Conservation (phyloP, 176 grass and related monocot genomes). For the Microstegium vimineum region DNA sequence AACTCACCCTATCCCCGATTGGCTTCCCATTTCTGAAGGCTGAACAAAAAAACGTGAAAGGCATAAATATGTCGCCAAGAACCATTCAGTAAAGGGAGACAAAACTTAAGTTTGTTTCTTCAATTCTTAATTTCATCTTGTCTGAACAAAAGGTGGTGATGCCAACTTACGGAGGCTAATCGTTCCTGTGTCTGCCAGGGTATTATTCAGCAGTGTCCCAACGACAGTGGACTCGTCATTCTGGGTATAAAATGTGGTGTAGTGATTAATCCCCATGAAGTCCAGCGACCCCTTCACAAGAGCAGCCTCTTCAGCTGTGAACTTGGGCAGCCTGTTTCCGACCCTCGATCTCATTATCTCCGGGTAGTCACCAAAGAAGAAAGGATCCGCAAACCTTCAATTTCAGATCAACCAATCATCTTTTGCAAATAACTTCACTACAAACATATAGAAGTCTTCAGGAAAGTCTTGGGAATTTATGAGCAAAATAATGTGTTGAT, state of each 20-base stretch:
- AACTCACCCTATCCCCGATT: conserved; percentile 61
- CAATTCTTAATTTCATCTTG: not conserved
- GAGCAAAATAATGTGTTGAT: not conserved
- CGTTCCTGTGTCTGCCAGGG: conserved; percentile 76
- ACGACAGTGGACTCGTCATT: conserved; percentile 50
- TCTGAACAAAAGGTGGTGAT: not conserved
- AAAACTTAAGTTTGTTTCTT: not conserved
- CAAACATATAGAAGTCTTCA: not conserved
- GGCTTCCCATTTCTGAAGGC: conserved; percentile 58
- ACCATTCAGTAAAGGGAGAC: not conserved
- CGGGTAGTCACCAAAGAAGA: conserved; percentile 94
- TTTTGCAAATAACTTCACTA: not conserved
- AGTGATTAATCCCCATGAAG: conserved; percentile 93
- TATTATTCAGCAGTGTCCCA: conserved; percentile 46
- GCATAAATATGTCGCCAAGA: not conserved
- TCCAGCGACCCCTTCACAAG: conserved; percentile 76
- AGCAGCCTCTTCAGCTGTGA: conserved; percentile 53
- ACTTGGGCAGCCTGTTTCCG: conserved; percentile 59
- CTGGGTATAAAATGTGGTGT: conserved; percentile 75
- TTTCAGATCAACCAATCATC: not conserved
- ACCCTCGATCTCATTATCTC: conserved; percentile 64
- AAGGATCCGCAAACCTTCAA: conserved; percentile 79
- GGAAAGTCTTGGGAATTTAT: not conserved
- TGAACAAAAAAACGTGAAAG: conserved; percentile 14
- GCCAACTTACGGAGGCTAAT: conserved; percentile 64